Base-by-base conservation (phyloP, 495 filamentous ascomycete genomes). In the Tirmania nivea region DNA sequence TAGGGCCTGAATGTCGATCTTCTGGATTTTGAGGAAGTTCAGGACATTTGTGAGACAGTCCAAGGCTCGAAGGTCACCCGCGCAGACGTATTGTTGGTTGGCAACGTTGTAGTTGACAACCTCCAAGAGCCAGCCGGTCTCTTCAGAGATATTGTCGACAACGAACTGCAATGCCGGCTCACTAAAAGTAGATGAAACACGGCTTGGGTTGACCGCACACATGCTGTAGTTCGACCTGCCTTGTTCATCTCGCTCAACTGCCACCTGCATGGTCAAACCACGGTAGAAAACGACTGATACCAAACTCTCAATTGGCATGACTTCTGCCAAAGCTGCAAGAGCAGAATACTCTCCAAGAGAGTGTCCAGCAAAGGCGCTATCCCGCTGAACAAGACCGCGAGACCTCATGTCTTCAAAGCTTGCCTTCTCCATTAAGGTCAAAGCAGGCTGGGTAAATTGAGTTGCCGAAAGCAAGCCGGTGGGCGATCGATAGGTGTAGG, bases 51-150 rank as follows among this genome's bases (percentile, higher is more conserved):
- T 89, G 48, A 97, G 78, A 54, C 84, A 90, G 69, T 97, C 90
- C 34, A 97, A 78, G 12, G 92, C 92, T 35, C 90, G 85, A 56
- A 96, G 78, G 70, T 97, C 90, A 68, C 90, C 90, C 61, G 90
- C 90, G 62, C 86, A 92, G 57, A 97, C 90, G 65, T 97, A 97
- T 67, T 97, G 90, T 84, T 85, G 82, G 71, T 97, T 95, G 62
- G 86, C 83, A 59, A 97, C 85, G 70, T 97, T 97, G 75, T 85
- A 90, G 69, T 97, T 97, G 76, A 97, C 90, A 67, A 97, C 94
- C 69, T 97, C 90, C 52, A 97, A 69, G 8, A 97, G 75, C 90
- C 90, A 96, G 54, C 78, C 80, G 6, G 92, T 96, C 65, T 83
- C 80, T 64, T 93, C 87, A 7, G 87, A 73, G 52, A 97, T 86